A percentile compares a stretch with the other conserved stretches of the same genome.
Conservation (phyloP, 2,329 filamentous ascomycete species). For the Pseudocercospora eumusae region DNA sequence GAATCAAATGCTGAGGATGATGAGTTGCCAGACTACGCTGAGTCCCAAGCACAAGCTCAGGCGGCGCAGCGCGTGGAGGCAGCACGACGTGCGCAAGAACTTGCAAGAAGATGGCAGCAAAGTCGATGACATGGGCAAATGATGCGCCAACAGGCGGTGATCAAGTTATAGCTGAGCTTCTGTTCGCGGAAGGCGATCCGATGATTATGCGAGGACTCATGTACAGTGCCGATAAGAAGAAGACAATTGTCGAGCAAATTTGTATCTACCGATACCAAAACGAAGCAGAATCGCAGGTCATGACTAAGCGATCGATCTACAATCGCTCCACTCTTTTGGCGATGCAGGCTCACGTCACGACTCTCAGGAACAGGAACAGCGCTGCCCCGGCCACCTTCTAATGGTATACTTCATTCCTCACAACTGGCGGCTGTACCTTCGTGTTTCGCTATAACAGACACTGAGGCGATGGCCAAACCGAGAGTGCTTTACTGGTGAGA, state of each 20-base stretch:
- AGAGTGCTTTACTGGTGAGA: slow-evolving; percentile 68
- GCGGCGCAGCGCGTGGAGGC: slow-evolving; percentile 44
- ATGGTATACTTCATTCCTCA: background rate
- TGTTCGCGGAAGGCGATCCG: background rate
- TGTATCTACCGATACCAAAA: background rate
- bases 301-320: slow-evolving; percentile 10
- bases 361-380: slow-evolving; percentile 19
- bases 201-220: background rate
- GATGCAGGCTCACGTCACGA: slow-evolving; percentile 17
- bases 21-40: slow-evolving; percentile 50
- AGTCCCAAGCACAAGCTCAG: slow-evolving; percentile 51
- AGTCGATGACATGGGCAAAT: slow-evolving; percentile 17
- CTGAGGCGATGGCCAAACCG: slow-evolving; percentile 42
- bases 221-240: background rate
- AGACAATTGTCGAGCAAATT: background rate
- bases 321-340: background rate
- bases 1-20: slow-evolving; percentile 40
- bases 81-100: slow-evolving; percentile 47
- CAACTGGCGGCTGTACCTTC: background rate
- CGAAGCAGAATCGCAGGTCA: background rate
- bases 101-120: slow-evolving; percentile 48
- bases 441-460: background rate
- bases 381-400: background rate
- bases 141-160: background rate
- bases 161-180: background rate